Evolutionary conservation across 2,329 filamentous ascomycete species (phyloP).

Genomic region (Colletotrichum sp.): DNA sequence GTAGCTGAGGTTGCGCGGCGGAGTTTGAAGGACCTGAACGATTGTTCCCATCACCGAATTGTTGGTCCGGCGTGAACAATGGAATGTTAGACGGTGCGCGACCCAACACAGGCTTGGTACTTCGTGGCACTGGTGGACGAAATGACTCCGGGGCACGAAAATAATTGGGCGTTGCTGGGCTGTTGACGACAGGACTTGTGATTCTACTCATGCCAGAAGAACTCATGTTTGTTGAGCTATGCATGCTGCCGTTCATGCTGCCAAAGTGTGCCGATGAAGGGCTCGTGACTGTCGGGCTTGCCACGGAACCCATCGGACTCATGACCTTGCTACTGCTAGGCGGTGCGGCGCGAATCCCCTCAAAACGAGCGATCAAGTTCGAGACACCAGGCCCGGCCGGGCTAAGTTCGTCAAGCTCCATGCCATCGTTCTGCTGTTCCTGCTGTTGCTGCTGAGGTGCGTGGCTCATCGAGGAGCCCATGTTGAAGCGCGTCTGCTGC

Average conservation of each 20-base stretch:
- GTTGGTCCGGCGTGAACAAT: conserved; percentile 15
- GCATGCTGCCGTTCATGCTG: conserved; percentile 26
- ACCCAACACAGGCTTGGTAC: conserved; percentile 39
- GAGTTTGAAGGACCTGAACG: background rate
- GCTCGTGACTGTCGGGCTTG: conserved; percentile 23
- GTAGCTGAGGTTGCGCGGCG: background rate
- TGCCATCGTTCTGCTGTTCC: conserved; percentile 9
- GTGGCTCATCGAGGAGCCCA: background rate
- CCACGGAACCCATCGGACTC: conserved; percentile 28
- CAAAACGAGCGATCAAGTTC: conserved; percentile 45
- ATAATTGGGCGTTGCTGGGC: conserved; percentile 24
- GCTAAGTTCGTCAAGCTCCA: conserved; percentile 22
- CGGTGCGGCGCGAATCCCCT: conserved; percentile 37
- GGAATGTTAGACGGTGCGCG: conserved; percentile 23
- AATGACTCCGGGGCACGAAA: conserved; percentile 9
- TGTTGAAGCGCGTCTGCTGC: conserved; percentile 26
- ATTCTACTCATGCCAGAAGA: conserved; percentile 25
- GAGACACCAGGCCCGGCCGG: conserved; percentile 34
- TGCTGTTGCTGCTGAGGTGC: background rate
- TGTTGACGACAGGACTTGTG: conserved; percentile 34
- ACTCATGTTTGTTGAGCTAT: conserved; percentile 24
- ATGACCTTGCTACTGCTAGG: conserved; percentile 31
- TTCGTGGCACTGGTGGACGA: conserved; percentile 41
- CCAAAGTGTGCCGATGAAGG: conserved; percentile 35
- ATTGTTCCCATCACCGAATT: conserved; percentile 15